Evolutionary conservation across 352 stramenopile species (phyloP), one percentile per base, ranked within the genome.

Genomic region (Stephanocyclus meneghinianus): DNA sequence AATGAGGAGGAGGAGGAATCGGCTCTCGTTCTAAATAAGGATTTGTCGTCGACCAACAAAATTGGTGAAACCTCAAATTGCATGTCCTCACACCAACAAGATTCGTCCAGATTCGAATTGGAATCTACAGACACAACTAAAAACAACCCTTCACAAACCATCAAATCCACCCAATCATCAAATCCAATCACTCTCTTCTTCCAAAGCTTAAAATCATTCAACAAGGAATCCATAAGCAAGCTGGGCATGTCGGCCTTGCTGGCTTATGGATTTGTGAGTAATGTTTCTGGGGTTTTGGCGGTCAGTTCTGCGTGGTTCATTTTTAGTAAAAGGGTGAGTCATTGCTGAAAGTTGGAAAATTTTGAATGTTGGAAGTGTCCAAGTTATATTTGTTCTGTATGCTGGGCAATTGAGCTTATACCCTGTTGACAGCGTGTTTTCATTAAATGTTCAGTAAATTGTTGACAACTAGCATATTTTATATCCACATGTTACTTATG

Each of bases 231-330:
- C 13, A 47, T 63, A 63, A 76, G 80, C 15, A 92, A 92, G 70
- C 63, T 90, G 66, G 88, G 88, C 16, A 79, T 91, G 30, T 82
- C 76, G 18, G 85, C 81, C 6, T 56, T 90, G 1, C 65, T 93
- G 26, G 84, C 82, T 2, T 93, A 93, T 74, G 88, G 86, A 61
- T 92, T 87, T 66, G 88, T 93, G 21, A 84, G 63, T n/a, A 93
- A 93, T 71, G 76, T 90, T 18, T 86, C 69, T 29, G 89, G 85
- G 45, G 74, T 75, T 35, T 64, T 91, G 44, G 74, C 75, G 5
- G 78, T 93, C 53, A 85, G 73, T 32, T 77, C 79, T 48, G 82
- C 88, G 6, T 93, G 88, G 88, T 93, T 86, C 71, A 83, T 85
- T 70, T 91, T 90, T 80, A 78, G 44, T 11, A 91, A 84, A 71